Conservation (phyloP, 1,284 basidiomycete genomes). For the Porphyrellus sp. region DNA sequence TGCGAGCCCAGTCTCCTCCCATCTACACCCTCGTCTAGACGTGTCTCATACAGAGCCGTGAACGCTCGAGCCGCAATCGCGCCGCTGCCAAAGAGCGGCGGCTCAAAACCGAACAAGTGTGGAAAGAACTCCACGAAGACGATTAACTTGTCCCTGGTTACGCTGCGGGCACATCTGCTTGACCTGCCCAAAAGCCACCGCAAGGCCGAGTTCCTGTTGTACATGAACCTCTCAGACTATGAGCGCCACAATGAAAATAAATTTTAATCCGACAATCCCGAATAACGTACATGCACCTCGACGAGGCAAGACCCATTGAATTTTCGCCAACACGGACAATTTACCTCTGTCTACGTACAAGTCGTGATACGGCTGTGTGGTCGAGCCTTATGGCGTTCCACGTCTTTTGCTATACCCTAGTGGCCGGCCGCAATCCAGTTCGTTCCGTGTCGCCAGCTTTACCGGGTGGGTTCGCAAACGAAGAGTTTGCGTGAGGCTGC, state of each 20-base stretch:
- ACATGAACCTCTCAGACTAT: neutral
- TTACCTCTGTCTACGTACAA: too few species aligned
- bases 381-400: too few species aligned
- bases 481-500: too few species aligned
- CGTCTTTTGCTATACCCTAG: too few species aligned
- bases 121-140: conserved; percentile 58
- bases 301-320: too few species aligned
- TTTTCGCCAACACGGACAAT: too few species aligned
- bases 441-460: too few species aligned
- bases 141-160: conserved; percentile 24
- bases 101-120: conserved; percentile 54
- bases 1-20: conserved; percentile 33
- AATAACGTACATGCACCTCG: neutral
- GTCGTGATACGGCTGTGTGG: too few species aligned
- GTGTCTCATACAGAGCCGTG: conserved; percentile 53
- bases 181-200: neutral
- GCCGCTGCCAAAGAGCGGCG: conserved; percentile 61
- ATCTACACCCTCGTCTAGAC: neutral
- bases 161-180: neutral
- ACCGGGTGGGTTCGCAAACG: too few species aligned
- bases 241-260: neutral
- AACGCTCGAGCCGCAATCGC: conserved; percentile 67
- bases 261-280: neutral
- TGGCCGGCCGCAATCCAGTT: too few species aligned
- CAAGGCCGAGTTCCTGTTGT: neutral